Evolutionary conservation across 2,329 filamentous ascomycete species (phyloP), one percentile per base, ranked within the genome.

Genomic region (Alternaria gaisen): DNA sequence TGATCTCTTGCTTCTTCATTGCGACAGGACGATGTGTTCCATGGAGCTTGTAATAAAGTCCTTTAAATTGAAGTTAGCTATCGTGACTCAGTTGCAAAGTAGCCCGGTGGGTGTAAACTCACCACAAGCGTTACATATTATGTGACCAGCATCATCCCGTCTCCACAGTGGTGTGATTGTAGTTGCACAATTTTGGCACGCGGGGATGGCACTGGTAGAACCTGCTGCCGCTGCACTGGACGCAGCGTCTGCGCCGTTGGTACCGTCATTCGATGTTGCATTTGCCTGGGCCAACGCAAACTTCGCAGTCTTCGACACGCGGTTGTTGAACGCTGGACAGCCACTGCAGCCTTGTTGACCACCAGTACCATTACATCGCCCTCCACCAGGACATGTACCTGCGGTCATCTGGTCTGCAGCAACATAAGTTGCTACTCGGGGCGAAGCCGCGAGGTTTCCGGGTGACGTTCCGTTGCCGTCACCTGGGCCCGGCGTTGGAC

Each of bases 1-100:
- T 98, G 78, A 99, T 99, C 26, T 97, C 91, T 3, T 93, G 91
- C 79, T 97, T 98, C 80, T 98, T 99, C 95, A 99, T 98, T n/a
- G 93, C 93, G 5, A 95, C 92, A 0, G 95, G 95, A 42, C 95
- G 87, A 79, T 97, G 94, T 30, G 93, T 89, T 56, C 94, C 94
- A 76, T 99, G 95, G 3, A 99, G 88, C 79, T 98, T 98, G 82
- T 96, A 93, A 79, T 99, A 99, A 3, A 99, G 83, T 5, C 94
- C 93, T 97, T 24, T 9, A 34, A 6, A 14, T 30, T 11, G n/a
- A 26, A 20, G 38, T 72, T 61, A 73, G 72, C 51, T 42, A 56
- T 46, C 30, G 8, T 9, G 20, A 3, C 10, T 2, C 5, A 2
- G 3, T 38, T 24, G 14, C 8, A 34, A 38, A 24, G 18, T 2